Evolutionary conservation across 148 eudicot genomes (phyloP).

Genomic region (Selenicereus undatus): DNA sequence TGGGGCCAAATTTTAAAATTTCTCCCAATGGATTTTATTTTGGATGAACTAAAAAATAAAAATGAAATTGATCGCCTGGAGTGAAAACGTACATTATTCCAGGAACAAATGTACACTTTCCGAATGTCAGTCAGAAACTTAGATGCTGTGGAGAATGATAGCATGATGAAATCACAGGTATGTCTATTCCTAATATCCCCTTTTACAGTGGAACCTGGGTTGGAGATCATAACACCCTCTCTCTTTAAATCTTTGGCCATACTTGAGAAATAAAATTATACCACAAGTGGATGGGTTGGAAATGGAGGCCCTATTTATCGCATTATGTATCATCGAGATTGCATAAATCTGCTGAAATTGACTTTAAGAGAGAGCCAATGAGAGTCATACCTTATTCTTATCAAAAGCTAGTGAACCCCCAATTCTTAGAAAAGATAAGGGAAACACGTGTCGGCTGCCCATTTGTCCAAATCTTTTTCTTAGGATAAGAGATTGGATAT

Average conservation of each 20-base stretch:
- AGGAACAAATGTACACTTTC: neutral
- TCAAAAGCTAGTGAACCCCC: conserved; percentile 19
- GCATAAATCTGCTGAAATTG: neutral
- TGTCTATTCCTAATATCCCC: neutral
- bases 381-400: conserved; percentile 11
- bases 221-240: neutral
- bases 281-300: neutral
- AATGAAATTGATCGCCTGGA: too few relatives aligned
- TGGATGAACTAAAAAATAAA: too few relatives aligned
- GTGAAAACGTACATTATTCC: neutral
- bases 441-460: conserved; percentile 40
- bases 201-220: neutral
- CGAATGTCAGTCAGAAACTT: neutral
- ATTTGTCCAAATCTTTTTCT: conserved; percentile 32
- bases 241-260: neutral
- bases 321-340: neutral
- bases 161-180: neutral
- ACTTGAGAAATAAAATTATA: neutral
- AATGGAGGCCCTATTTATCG: neutral
- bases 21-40: too few relatives aligned
- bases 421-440: conserved; percentile 23
- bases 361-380: neutral
- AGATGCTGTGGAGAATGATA: neutral
- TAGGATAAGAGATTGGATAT: conserved; percentile 52
- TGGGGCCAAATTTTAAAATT: too few relatives aligned